Evolutionary conservation across 1,139 yeast genomes (phyloP), one percentile per base, ranked within the genome.

Genomic region (Wickerhamomyces sp.): DNA sequence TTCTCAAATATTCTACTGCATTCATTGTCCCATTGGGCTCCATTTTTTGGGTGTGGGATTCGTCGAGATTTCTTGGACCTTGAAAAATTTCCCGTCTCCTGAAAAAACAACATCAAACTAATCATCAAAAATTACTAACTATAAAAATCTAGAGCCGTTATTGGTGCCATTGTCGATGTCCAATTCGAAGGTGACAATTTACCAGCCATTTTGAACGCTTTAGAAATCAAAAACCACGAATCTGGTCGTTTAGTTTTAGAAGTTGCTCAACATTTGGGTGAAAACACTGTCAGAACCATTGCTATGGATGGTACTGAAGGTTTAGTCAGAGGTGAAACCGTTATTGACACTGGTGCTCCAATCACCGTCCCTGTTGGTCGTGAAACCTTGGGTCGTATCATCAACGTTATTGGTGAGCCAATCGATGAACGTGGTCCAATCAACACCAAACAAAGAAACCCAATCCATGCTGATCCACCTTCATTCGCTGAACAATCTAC

Each of bases 251-350:
- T 92, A 66, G 92, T 92, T 55, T 83, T 92, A 63, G 98, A 92
- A 77, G 98, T 92, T 61, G 94, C 98, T 64, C 98, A 92, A 78
- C 98, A 92, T 74, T 81, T 92, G 74, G 98, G 98, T 79, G 98
- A 92, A 78, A 89, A 89, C 87, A 86, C 97, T 62, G 97, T 92
- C 70, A 90, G 98, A 82, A 86, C 98, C 67, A 92, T 92, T 86
- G 97, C 98, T 68, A 92, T 92, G 98, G 98, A 92, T 74, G 98
- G 97, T 86, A 92, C 98, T 61, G 97, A 92, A 72, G 98, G 98
- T 88, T 84, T 92, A 65, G 96, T 89, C 63, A 92, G 98, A 82
- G 98, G 98, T 71, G 84, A 87, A 64, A 49, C 75, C 47, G 98
- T 92, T 63, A 59, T 67, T 55, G 98, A 92, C 76, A 90, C 97